Conservation (phyloP, 495 filamentous ascomycete species). For the Neurospora hispaniola region DNA sequence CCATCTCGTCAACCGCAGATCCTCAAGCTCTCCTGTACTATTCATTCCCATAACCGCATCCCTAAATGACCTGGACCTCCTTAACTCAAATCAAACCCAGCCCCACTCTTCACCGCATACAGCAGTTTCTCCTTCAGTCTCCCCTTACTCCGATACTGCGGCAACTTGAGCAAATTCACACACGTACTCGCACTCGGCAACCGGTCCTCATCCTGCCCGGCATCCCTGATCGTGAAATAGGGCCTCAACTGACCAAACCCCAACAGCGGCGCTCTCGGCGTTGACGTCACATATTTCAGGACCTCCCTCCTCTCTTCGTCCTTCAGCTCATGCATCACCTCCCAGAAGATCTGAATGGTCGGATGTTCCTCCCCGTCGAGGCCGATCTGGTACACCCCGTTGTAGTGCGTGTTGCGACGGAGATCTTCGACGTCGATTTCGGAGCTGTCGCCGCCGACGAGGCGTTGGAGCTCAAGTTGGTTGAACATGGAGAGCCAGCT, state of each 20-base stretch:
- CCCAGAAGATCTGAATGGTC: constrained; percentile 80
- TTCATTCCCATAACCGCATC: too few species aligned
- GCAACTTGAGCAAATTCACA: constrained; percentile 90
- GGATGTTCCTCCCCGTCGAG: constrained; percentile 80
- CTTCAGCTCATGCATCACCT: constrained; percentile 65
- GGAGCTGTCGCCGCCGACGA: constrained; percentile 75
- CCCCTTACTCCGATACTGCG: constrained; percentile 57
- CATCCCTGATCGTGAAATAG: constrained; percentile 81
- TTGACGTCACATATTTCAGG: constrained; percentile 91
- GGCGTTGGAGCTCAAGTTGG: constrained; percentile 81
- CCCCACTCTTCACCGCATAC: constrained; percentile 84
- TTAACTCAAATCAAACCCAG: constrained; percentile 88
- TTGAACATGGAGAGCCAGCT: constrained; percentile 98
- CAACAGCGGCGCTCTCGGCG: constrained; percentile 80
- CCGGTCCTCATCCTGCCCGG: constrained; percentile 64
- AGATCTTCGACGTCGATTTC: constrained; percentile 85
- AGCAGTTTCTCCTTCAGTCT: constrained; percentile 67
- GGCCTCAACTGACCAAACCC: constrained; percentile 84
- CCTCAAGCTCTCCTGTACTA: too few species aligned
- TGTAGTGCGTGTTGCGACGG: constrained; percentile 75
- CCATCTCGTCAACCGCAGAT: too few species aligned
- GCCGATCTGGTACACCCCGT: constrained; percentile 77
- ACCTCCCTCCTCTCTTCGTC: constrained; percentile 75
- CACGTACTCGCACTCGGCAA: constrained; percentile 95
- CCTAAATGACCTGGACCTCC: too few species aligned